Conservation (phyloP, 1,139 yeast genomes). For the Eremothecium gossypii region DNA sequence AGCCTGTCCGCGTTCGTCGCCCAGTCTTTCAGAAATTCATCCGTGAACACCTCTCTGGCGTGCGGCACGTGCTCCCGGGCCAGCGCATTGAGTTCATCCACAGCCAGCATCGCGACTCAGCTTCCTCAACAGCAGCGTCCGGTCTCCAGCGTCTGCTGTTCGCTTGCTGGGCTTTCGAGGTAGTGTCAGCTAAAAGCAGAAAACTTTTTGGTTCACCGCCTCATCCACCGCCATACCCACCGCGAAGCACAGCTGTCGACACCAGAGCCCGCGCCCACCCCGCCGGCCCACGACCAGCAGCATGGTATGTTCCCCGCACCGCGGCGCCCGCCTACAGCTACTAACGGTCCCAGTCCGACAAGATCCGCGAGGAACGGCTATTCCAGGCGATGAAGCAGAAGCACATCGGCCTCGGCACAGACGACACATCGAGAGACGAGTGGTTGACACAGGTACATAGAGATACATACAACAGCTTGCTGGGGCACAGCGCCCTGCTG, state of each 20-base stretch:
- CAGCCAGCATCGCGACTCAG: neutral
- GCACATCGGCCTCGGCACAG: slow-evolving; percentile 26
- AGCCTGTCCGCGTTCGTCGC: slow-evolving; percentile 35
- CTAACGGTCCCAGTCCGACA: slow-evolving; percentile 20
- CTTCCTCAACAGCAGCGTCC: no score
- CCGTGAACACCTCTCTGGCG: slow-evolving; percentile 9
- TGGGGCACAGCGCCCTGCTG: slow-evolving; percentile 59
- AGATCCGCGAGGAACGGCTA: slow-evolving; percentile 21
- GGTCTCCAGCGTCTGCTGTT: no score
- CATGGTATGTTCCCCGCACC: no score
- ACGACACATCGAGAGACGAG: slow-evolving; percentile 23
- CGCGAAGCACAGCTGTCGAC: no score
- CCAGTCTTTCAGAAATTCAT: slow-evolving; percentile 14
- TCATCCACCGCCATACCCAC: no score
- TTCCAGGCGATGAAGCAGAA: slow-evolving; percentile 24
- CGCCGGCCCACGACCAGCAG: no score
- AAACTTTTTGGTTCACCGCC: no score
- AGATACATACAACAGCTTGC: slow-evolving; percentile 65
- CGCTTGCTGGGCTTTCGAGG: no score
- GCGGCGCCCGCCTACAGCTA: neutral
- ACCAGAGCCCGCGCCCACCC: no score
- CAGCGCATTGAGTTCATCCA: slow-evolving; percentile 11
- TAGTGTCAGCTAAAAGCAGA: no score
- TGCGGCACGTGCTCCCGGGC: slow-evolving; percentile 7
- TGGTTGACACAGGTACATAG: slow-evolving; percentile 47